These are phyloP conservation scores for Leccinum pellstonianum DNA, from an alignment of 768 basidiomycete genomes.

Conservation along the genomic window DNA sequence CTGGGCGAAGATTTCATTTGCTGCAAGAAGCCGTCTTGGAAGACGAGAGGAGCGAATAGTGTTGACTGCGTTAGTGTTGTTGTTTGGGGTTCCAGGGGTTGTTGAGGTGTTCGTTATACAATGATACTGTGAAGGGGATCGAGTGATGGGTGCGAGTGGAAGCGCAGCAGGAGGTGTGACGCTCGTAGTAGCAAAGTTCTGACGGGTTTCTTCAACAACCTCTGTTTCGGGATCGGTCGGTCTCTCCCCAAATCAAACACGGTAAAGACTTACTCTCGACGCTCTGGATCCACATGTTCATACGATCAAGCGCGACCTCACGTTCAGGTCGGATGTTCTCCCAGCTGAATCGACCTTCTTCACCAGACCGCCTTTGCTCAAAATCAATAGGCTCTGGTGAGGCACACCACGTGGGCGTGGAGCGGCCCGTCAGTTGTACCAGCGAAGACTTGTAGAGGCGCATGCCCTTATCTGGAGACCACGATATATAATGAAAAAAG, in stretches of 20 bases:
- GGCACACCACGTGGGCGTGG: slow-evolving; percentile 27
- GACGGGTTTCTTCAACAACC: slow-evolving; percentile 78
- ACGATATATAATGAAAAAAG: neutral
- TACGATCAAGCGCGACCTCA: slow-evolving; percentile 50
- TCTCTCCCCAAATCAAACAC: neutral
- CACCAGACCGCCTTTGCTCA: slow-evolving; percentile 32
- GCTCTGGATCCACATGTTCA: slow-evolving; percentile 80
- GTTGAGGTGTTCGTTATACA: slow-evolving; percentile 31
- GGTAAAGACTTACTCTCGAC: slow-evolving; percentile 66
- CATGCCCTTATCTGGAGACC: slow-evolving; percentile 59
- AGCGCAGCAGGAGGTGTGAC: slow-evolving; percentile 56
- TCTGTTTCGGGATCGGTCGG: slow-evolving; percentile 41
- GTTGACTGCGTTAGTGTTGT: slow-evolving; percentile 6
- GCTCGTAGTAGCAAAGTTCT: slow-evolving; percentile 62
- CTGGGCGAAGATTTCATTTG: slow-evolving; percentile 67
- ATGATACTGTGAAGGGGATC: slow-evolving; percentile 42
- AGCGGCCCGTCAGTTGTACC: slow-evolving; percentile 38
- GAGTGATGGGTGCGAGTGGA: slow-evolving; percentile 57
- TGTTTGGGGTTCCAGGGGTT: slow-evolving; percentile 21
- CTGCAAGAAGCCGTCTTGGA: slow-evolving; percentile 62
- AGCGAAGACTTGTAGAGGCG: slow-evolving; percentile 66
- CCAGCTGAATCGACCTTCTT: slow-evolving; percentile 36
- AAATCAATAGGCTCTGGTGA: slow-evolving; percentile 34
- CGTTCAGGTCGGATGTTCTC: slow-evolving; percentile 34
- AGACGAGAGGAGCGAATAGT: slow-evolving; percentile 41